Base-by-base conservation (phyloP, 202 grass and related monocot genomes). In the Schoenoplectus tabernaemontani region DNA sequence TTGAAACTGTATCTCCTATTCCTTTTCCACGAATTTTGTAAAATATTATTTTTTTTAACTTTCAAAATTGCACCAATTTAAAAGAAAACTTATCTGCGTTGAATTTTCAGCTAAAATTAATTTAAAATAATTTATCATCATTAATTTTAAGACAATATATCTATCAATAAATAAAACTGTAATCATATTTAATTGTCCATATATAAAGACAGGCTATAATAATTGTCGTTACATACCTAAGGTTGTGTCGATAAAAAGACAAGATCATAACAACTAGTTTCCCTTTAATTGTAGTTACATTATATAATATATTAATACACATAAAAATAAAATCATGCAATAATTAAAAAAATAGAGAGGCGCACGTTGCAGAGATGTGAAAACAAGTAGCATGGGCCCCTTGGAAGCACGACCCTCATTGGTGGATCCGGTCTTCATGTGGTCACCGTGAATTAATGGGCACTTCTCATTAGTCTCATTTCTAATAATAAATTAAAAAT, bases 371-470 rank as follows among this genome's bases (percentile, higher is more conserved):
- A 77, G 78, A 26, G 73, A 10, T 70, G 15, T 38, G 81, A 61
- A 61, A 67, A 84, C 56, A 70, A 57, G 63, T 22, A 65, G 39
- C 64, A 60, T 68, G 57, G 42, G 32, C 5, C 81, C 64, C 50
- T 39, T 77, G 73, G 69, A 74, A 36, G 77, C 37, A 80, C 6
- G 22, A 6, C 80, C 62, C 77, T 82, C 17, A 86, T 86, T 82
- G 90, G 82, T 89, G 86, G 90, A 85, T 89, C 86, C 81, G 86
- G 86, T 92, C 90, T 83, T 85, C 82, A 8, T 81, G 84, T 30
- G 81, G 86, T 92, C 90, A 87, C 72, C 85, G 46, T 70, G 77
- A 81, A 58, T 69, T 81, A 81, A 57, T 80, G 48, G 39, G 51
- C 39, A 80, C 77, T 65, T 41, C 33, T 61, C 36, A 17, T 59